phyloP scores from a whole-genome alignment of 2,329 filamentous ascomycete genomes.

The Fusarium pseudonygamai region DNA sequence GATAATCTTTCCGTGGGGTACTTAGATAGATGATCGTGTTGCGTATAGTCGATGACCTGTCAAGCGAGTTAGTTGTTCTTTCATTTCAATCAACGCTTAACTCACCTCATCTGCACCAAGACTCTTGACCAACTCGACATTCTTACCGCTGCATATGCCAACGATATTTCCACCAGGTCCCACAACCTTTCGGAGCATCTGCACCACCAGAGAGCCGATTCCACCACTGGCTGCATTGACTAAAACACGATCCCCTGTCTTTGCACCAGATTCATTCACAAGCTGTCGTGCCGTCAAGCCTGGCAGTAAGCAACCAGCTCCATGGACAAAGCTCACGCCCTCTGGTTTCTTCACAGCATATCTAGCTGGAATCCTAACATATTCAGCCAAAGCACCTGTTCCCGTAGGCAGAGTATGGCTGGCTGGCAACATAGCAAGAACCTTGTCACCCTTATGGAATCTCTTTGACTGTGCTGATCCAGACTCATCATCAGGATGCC shows the following conservation, averaged over 20 bases:
- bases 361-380: conserved; percentile 49
- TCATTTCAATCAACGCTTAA: background rate
- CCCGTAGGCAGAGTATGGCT: conserved; percentile 27
- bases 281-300: conserved; percentile 53
- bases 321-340: conserved; percentile 45
- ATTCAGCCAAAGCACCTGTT: conserved; percentile 53
- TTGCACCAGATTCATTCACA: conserved; percentile 50
- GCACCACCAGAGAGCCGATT: background rate
- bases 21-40: background rate
- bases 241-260: conserved; percentile 16
- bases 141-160: background rate
- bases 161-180: background rate
- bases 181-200: background rate
- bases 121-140: background rate
- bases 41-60: background rate
- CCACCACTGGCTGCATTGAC: conserved; percentile 3
- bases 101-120: conserved; percentile 1
- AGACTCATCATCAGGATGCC: conserved; percentile 39
- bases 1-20: background rate
- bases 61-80: background rate
- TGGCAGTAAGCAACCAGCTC: conserved; percentile 51
- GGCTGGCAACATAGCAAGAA: background rate
- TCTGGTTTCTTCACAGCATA: conserved; percentile 48
- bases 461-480: conserved; percentile 10
- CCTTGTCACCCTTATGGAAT: conserved; percentile 4